Percentiles rank a stretch among this genome's conserved stretches.
phyloP scores from a whole-genome alignment of 2,329 filamentous ascomycete genomes.

The Alternaria ventricosa region DNA sequence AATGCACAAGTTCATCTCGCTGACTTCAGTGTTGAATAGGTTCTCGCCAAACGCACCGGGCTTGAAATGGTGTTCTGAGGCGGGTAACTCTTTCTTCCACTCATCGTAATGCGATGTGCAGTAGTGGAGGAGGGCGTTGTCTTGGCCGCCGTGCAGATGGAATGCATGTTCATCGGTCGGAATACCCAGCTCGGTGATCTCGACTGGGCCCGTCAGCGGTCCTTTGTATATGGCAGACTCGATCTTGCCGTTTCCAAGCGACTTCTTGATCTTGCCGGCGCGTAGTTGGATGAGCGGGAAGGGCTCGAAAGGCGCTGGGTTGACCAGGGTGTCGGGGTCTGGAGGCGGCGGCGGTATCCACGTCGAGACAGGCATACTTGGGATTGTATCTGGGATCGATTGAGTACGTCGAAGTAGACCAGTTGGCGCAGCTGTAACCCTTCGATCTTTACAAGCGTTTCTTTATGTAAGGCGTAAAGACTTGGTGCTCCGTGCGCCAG shows the following conservation, averaged over 20 bases:
- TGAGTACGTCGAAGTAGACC: not conserved
- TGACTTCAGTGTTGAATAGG: conserved; percentile 63
- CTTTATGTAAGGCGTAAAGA: not conserved
- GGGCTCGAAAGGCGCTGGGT: conserved; percentile 33
- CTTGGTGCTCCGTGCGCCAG: not conserved
- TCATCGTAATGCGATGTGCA: conserved; percentile 64
- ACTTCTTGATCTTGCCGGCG: conserved; percentile 62
- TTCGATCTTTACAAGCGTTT: not conserved
- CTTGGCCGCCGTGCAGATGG: conserved; percentile 66
- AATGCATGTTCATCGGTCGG: conserved; percentile 67
- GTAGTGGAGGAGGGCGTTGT: conserved; percentile 70
- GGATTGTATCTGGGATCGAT: not conserved
- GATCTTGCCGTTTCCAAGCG: conserved; percentile 58
- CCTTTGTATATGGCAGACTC: conserved; percentile 64
- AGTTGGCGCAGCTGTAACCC: not conserved
- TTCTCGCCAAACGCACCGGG: conserved; percentile 71
- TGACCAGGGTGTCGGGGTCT: conserved; percentile 25
- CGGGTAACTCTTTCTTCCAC: conserved; percentile 63
- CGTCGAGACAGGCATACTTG: conserved; percentile 19
- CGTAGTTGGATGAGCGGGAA: conserved; percentile 65
- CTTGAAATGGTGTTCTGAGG: conserved; percentile 58
- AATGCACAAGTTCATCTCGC: conserved; percentile 70
- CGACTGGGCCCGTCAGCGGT: conserved; percentile 53
- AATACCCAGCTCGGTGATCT: conserved; percentile 59
- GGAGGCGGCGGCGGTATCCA: conserved; percentile 33